These are phyloP conservation scores for Melaleuca alternifolia DNA, from an alignment of 345 rosid genomes.

Conservation along the genomic window DNA sequence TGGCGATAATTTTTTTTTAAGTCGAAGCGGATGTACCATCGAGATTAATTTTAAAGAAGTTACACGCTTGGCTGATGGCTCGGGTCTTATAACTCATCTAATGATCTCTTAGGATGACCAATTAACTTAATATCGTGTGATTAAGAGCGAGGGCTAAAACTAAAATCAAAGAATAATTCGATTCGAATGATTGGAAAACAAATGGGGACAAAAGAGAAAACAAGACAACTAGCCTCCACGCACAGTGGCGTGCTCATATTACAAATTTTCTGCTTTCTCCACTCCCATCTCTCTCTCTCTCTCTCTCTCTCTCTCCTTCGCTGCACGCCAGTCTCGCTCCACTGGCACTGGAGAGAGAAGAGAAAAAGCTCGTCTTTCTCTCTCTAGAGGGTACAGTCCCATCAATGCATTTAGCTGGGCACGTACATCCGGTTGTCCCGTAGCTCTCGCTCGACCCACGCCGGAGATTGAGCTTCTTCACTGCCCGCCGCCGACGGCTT, in stretches of 20 bases:
- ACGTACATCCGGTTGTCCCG: not conserved
- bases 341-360: not conserved
- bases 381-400: not conserved
- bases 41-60: too few relatives aligned
- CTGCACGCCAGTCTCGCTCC: not conserved
- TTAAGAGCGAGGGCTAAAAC: too few relatives aligned
- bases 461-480: not conserved
- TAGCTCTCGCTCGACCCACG: not conserved
- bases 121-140: too few relatives aligned
- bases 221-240: not conserved
- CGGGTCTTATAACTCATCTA: too few relatives aligned
- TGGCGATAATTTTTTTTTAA: not conserved
- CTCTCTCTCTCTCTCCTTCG: not conserved
- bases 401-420: not conserved
- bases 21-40: too few relatives aligned
- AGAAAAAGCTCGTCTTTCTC: not conserved
- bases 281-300: not conserved
- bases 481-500: not conserved
- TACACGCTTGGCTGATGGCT: too few relatives aligned
- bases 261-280: not conserved
- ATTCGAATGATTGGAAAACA: not conserved
- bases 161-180: too few relatives aligned
- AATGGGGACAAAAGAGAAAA: not conserved
- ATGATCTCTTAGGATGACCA: too few relatives aligned
- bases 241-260: not conserved